Evolutionary conservation across 805 yeast genomes (phyloP).

Genomic region (Hagleromyces aurorensis): DNA sequence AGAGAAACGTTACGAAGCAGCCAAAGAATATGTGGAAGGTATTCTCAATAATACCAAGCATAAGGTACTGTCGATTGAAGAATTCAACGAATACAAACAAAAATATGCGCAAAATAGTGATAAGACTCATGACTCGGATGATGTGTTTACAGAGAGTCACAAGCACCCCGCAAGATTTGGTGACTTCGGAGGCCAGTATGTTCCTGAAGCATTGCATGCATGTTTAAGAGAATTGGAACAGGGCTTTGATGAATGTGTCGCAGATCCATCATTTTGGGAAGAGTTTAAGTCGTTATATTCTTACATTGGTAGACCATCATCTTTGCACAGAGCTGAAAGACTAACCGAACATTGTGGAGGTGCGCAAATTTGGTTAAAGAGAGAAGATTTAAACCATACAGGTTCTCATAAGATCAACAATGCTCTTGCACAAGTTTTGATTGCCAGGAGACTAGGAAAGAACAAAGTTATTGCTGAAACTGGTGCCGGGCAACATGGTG

Average conservation of each 20-base stretch:
- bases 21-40: slow-evolving; percentile 56
- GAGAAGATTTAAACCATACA: slow-evolving; percentile 91
- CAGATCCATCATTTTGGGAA: slow-evolving; percentile 89
- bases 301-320: slow-evolving; percentile 95
- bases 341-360: slow-evolving; percentile 89
- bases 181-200: slow-evolving; percentile 97
- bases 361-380: slow-evolving; percentile 92
- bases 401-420: slow-evolving; percentile 85
- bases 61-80: slow-evolving; percentile 26
- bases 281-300: slow-evolving; percentile 79
- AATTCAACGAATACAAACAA: slow-evolving; percentile 32
- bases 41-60: slow-evolving; percentile 55
- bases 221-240: slow-evolving; percentile 83
- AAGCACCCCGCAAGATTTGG: slow-evolving; percentile 77
- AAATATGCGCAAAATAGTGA: slow-evolving; percentile 19
- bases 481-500: slow-evolving; percentile 93
- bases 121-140: slow-evolving; percentile 15
- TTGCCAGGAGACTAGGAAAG: slow-evolving; percentile 75
- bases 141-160: slow-evolving; percentile 48
- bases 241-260: slow-evolving; percentile 80
- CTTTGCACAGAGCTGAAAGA: slow-evolving; percentile 85
- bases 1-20: slow-evolving; percentile 54
- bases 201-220: slow-evolving; percentile 91
- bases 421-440: slow-evolving; percentile 72
- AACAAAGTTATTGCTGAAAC: slow-evolving; percentile 77